A percentile compares a stretch with the other conserved stretches of the same genome.
Conservation (phyloP, 2,329 filamentous ascomycete species). For the Dothistroma pini region DNA sequence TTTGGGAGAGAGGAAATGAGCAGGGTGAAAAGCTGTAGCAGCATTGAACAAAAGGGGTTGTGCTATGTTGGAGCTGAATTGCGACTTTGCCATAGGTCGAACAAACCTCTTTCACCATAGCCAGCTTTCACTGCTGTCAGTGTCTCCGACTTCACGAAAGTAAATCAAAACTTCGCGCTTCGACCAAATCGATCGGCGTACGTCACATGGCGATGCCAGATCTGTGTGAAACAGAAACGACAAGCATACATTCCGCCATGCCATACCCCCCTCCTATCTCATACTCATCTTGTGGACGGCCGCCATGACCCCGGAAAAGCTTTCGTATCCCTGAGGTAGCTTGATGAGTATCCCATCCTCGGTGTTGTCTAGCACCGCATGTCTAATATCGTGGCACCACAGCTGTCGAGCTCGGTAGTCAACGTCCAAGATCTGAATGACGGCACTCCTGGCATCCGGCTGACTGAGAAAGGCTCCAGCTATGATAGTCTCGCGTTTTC, state of each 20-base stretch:
- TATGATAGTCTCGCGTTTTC: neutral
- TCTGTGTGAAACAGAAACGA: neutral
- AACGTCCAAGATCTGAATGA: neutral
- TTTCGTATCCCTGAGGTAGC: neutral
- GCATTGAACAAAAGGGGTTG: no score
- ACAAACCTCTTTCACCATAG: no score
- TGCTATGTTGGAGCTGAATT: no score
- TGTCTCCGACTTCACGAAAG: no score
- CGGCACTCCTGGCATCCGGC: neutral
- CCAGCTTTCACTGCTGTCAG: no score
- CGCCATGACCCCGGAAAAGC: neutral
- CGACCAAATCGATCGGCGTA: neutral
- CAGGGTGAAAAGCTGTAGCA: no score
- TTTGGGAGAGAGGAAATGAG: no score
- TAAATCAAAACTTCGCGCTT: no score
- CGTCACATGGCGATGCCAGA: neutral
- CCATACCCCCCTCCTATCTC: neutral
- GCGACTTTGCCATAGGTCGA: no score
- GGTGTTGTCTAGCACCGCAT: neutral
- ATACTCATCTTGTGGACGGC: neutral
- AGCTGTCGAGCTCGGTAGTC: neutral
- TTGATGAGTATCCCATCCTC: neutral
- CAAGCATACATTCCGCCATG: neutral
- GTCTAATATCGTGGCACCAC: neutral
- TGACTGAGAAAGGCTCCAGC: neutral